Evolutionary conservation across 768 basidiomycete species (phyloP), one percentile per base, ranked within the genome.

Genomic region (Pisolithus orientalis): DNA sequence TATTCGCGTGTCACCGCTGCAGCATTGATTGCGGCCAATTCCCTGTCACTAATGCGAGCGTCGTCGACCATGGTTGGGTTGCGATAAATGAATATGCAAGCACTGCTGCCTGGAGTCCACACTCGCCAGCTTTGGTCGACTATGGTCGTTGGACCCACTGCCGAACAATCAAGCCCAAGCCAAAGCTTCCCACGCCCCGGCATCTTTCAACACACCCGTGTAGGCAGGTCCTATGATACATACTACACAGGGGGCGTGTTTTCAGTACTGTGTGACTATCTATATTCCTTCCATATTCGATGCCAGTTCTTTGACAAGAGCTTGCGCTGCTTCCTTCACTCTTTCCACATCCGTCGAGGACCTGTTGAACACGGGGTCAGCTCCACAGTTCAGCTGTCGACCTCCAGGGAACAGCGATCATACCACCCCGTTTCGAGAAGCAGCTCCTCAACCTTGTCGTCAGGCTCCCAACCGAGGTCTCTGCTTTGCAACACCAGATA

Each of bases 1-100:
- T 90, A 94, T 72, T 92, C 85, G 64, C 79, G 83, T 48, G 90
- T 92, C 47, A 92, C 92, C 32, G 92, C 92, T 46, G 90, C 88
- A 47, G 89, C 88, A 66, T 92, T 91, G 66, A 92, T 84, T 47
- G 80, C 78, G 50, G 87, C 85, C 62, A 90, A 69, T 65, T 90
- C 87, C 58, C 68, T 76, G 67, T 90, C 84, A 64, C 75, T 85
- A 48, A 90, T 69, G 56, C 85, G 80, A 62, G 85, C 76, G 67
- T 80, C 70, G 55, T 67, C 65, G 53, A 59, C 59, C 75, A 73
- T 76, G 60, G 51, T 65, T 54, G 43, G 28, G 50, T 53, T 55
- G 49, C 53, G 31, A 37, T n/a, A 16, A 31, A 47, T 9, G 46
- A 28, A 28, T 21, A 21, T 24, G 43, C 13, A 27, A 13, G 25